Conservation (phyloP, 805 yeast genomes). For the Kodamaea hsintzibuensis region DNA sequence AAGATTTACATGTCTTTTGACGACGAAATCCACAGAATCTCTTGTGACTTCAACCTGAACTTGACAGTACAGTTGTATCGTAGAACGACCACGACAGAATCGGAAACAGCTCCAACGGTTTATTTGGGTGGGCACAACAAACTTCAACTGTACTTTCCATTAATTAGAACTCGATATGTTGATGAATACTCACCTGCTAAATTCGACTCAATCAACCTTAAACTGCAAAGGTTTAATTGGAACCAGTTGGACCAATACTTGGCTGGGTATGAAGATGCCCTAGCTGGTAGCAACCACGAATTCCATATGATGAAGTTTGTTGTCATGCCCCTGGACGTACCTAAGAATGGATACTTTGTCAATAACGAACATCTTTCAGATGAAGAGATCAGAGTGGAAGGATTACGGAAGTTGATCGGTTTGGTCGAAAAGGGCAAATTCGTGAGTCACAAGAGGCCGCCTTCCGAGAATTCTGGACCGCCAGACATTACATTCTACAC, state of each 20-base stretch:
- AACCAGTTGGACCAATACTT: slow-evolving; percentile 84
- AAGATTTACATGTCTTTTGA: slow-evolving; percentile 75
- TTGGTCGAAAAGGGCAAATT: slow-evolving; percentile 60
- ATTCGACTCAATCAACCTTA: slow-evolving; percentile 55
- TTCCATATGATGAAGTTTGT: slow-evolving; percentile 79
- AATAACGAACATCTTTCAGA: slow-evolving; percentile 64
- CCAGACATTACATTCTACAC: slow-evolving; percentile 88
- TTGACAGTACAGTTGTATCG: slow-evolving; percentile 77
- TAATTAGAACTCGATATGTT: slow-evolving; percentile 78
- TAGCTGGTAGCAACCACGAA: slow-evolving; percentile 53
- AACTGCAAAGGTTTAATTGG: slow-evolving; percentile 73
- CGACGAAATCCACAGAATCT: slow-evolving; percentile 82
- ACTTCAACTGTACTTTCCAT: slow-evolving; percentile 25
- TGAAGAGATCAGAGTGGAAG: slow-evolving; percentile 93
- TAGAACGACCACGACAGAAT: slow-evolving; percentile 16
- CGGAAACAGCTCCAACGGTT: background rate
- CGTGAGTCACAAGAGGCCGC: slow-evolving; percentile 26
- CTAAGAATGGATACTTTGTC: slow-evolving; percentile 51
- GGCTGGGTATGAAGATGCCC: slow-evolving; percentile 86
- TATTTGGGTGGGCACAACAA: slow-evolving; percentile 2
- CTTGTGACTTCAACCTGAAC: slow-evolving; percentile 68
- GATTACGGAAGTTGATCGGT: slow-evolving; percentile 67
- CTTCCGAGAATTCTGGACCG: slow-evolving; percentile 50
- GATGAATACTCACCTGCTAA: slow-evolving; percentile 58
- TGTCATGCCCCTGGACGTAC: slow-evolving; percentile 73